Evolutionary conservation across 2,329 filamentous ascomycete genomes (phyloP), one percentile per base, ranked within the genome.

Genomic region (Orbilia brochopaga): DNA sequence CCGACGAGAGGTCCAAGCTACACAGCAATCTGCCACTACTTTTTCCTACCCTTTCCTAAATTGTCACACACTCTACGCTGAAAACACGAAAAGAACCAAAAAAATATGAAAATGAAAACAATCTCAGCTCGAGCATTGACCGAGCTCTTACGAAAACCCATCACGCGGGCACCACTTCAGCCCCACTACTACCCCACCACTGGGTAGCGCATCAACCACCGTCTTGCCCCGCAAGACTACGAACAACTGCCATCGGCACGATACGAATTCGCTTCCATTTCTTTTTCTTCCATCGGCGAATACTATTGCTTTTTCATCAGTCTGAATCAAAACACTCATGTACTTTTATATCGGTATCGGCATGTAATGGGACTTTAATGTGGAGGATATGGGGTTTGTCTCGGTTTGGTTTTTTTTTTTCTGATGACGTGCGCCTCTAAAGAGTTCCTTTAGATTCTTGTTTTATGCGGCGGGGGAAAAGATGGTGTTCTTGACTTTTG

Each of bases 351-450:
- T 13, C 11, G 15, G 15, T 42, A 42, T 42, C 37, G 5, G 37
- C 37, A 42, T 42, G 37, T 42, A 42, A 42, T 42, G 37, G 37
- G 37, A 42, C 37, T 42, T 32, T 42, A 42, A 42, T 42, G 37
- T 42, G 37, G 37, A 42, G 37, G 37, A 42, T 42, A 15, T 17
- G 37, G 37, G 46, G 46, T 51, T 23, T 4, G n/a, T 11, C 19
- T 51, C 11, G 19, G 11, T 21, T 51, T 32, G 37, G 10, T 23
- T 40, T 50, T 35, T 27, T 56, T 51, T 27, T 51, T n/a, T 46
- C 46, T 60, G 48, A 50, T 19, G 55, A 46, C 53, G 62, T 58
- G 57, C n/a, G 44, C 50, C 53, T 54, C 17, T 54, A 53, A 54
- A n/a, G 24, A 37, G 51, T 42, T 42, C 37, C 37, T 42, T 13